phyloP scores from a whole-genome alignment of 169 alveolate genomes.

The Plasmodium fragile region DNA sequence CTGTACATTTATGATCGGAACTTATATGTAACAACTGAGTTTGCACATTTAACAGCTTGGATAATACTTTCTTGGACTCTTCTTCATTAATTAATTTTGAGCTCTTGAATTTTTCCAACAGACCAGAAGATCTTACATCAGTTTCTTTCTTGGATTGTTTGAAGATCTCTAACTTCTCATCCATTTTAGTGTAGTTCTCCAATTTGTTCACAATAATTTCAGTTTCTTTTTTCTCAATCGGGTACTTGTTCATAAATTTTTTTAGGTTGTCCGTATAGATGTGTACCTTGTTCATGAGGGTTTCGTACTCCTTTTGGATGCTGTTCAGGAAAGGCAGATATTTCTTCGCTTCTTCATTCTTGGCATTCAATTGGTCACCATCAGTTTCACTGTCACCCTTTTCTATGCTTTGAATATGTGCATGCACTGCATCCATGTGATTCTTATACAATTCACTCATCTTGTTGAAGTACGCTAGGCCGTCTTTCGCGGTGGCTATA shows the following conservation, averaged over 20 bases:
- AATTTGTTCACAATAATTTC: background rate
- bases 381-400: background rate
- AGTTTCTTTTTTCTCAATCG: background rate
- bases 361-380: background rate
- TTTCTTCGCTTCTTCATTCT: background rate
- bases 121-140: background rate
- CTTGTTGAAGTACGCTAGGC: background rate
- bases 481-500: background rate
- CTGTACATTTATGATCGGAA: constrained; percentile 14
- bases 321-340: constrained; percentile 22
- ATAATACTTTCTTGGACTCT: background rate
- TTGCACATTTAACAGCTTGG: background rate
- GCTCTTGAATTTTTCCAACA: background rate
- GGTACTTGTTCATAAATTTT: background rate
- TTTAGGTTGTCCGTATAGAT: background rate
- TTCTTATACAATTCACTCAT: background rate
- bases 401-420: background rate
- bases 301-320: constrained; percentile 5
- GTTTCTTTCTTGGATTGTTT: background rate
- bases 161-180: background rate
- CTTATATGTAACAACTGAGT: background rate
- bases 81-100: background rate
- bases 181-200: background rate
- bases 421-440: background rate
- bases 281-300: background rate